Conservation (phyloP, 192 early-diverging fungal species). For the Anaeromyces robustus region DNA sequence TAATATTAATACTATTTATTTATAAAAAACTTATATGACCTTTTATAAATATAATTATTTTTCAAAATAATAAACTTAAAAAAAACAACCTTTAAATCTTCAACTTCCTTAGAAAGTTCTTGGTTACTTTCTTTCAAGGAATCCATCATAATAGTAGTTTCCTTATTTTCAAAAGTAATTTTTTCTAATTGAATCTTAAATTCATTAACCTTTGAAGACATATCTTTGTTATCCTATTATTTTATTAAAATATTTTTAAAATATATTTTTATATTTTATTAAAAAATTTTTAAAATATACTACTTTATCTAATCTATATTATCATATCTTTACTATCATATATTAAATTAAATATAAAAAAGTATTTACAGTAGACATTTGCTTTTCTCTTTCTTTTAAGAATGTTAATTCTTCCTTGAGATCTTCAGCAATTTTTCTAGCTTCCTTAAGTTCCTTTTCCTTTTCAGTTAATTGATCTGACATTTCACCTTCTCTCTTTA, state of each 20-base stretch:
- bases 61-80: not conserved
- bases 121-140: slow-evolving; percentile 69
- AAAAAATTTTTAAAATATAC: no score
- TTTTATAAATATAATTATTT: no score
- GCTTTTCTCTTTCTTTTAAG: slow-evolving; percentile 46
- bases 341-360: slow-evolving; percentile 6
- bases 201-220: slow-evolving; percentile 54
- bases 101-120: slow-evolving; percentile 59
- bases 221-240: slow-evolving; percentile 51
- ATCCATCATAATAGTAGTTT: slow-evolving; percentile 76
- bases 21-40: no score
- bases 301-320: no score
- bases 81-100: slow-evolving; percentile 53
- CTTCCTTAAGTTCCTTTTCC: slow-evolving; percentile 58
- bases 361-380: slow-evolving; percentile 5
- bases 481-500: slow-evolving; percentile 90
- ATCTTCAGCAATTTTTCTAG: slow-evolving; percentile 32
- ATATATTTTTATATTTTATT: no score
- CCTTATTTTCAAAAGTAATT: slow-evolving; percentile 73
- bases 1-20: no score
- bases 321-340: no score
- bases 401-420: slow-evolving; percentile 59
- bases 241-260: no score
- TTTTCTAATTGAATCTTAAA: slow-evolving; percentile 77
- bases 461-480: slow-evolving; percentile 84